These are phyloP conservation scores for Botrytis porri DNA, from an alignment of 2,329 filamentous ascomycete species.

Conservation along the genomic window DNA sequence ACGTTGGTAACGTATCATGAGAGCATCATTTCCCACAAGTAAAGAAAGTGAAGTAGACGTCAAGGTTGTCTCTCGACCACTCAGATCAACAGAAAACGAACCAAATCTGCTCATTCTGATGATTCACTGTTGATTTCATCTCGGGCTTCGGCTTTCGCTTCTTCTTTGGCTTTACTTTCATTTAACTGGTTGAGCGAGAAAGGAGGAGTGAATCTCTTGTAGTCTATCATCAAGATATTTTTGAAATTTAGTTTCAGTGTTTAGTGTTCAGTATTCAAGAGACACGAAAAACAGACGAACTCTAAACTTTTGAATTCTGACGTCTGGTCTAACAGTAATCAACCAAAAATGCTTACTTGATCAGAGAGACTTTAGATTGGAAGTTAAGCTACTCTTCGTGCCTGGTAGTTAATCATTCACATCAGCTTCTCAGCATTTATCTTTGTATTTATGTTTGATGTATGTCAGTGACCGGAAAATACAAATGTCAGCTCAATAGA, in stretches of 20 bases:
- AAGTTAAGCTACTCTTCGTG: neutral
- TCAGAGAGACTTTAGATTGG: neutral
- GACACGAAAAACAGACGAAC: neutral
- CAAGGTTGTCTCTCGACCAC: neutral
- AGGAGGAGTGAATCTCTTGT: neutral
- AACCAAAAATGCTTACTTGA: neutral
- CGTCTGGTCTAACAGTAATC: neutral
- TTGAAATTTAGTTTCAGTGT: neutral
- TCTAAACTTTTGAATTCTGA: neutral
- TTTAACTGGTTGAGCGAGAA: no score
- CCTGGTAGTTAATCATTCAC: neutral
- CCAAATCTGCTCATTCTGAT: neutral
- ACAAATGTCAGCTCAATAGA: neutral
- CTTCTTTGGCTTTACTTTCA: neutral
- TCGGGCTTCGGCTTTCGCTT: neutral
- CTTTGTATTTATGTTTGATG: neutral
- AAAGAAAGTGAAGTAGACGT: neutral
- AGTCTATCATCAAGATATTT: neutral
- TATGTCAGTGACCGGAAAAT: neutral
- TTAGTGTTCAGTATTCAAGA: no score
- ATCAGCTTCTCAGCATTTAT: neutral
- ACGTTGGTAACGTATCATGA: neutral
- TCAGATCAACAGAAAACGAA: neutral
- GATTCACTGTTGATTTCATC: neutral
- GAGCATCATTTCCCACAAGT: neutral